Conservation (phyloP, 352 stramenopile genomes). For the Aphanomyces invadans region DNA sequence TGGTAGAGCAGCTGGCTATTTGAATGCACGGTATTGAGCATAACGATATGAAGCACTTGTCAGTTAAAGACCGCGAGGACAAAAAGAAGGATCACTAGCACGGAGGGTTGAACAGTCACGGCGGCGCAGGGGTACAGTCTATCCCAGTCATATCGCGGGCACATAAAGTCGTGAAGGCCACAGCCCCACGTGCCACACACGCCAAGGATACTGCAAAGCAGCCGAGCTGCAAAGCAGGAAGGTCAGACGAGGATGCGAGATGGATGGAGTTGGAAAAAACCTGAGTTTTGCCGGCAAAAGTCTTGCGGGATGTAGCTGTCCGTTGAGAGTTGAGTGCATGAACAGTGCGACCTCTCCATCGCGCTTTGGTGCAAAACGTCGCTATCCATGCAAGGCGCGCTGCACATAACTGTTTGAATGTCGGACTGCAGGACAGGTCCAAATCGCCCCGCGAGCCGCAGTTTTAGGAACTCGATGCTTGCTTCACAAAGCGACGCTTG, state of each 20-base stretch:
- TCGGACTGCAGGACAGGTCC: constrained; percentile 55
- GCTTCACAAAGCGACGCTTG: constrained; percentile 66
- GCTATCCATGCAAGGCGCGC: constrained; percentile 67
- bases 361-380: constrained; percentile 70
- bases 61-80: neutral
- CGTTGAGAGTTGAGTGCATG: constrained; percentile 72
- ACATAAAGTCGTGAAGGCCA: constrained; percentile 85
- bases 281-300: constrained; percentile 74
- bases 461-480: constrained; percentile 64
- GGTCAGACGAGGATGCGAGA: neutral
- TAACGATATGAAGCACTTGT: too few relatives aligned
- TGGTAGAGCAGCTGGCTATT: neutral
- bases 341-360: constrained; percentile 67
- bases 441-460: constrained; percentile 44
- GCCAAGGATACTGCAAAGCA: constrained; percentile 79
- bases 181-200: constrained; percentile 86
- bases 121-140: constrained; percentile 46
- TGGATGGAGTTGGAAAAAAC: neutral
- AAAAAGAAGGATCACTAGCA: neutral
- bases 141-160: constrained; percentile 85
- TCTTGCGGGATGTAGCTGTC: constrained; percentile 56
- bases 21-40: neutral
- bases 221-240: constrained; percentile 34
- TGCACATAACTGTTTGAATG: constrained; percentile 78
- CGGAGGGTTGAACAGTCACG: neutral